Base-by-base conservation (phyloP, 2,329 filamentous ascomycete genomes). In the Spiromastix sp. region DNA sequence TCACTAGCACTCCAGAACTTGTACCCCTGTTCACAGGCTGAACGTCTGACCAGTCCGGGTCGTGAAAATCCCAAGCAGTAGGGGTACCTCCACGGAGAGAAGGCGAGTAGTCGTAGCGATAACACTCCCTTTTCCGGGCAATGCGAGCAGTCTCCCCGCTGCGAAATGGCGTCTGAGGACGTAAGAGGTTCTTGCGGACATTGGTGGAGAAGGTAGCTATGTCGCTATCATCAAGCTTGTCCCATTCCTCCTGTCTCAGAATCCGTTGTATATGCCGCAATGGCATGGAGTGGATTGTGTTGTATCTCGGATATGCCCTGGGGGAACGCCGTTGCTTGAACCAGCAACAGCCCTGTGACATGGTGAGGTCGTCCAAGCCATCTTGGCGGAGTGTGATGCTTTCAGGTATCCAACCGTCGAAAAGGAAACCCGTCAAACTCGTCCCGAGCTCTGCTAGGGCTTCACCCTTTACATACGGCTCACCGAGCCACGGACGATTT, bases 281-380 rank as follows among this genome's bases (percentile, higher is more conserved):
- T 26, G 38, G 30, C 26, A 40, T 34, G 5, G 38, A 40, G 34
- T 40, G 38, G 11, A 37, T 10, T 7, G 38, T 40, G 11, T 18
- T 33, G 32, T 40, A 40, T 19, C 21, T 21, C 15, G 38, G 38
- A 18, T 36, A 37, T 30, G 22, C 30, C 16, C 20, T 34, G n/a
- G 34, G 38, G 8, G 16, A 13, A 17, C 34, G 30, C 8, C 34
- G 34, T 13, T 40, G 38, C 27, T 40, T 40, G 35, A 37, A 40
- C 38, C 38, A 40, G 16, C 38, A 40, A 25, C 38, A 40, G 17
- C 38, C 38, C 25, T 40, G 30, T 20, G 21, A 22, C 25, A 40
- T 37, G 16, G 19, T 32, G 10, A 4, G n/a, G 19, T 40, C 38
- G 2, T 40, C 38, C 11, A 13, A 24, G 17, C 22, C 31, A 25